Base-by-base conservation (phyloP, 768 basidiomycete species). In the Guyanaporus albipodus region DNA sequence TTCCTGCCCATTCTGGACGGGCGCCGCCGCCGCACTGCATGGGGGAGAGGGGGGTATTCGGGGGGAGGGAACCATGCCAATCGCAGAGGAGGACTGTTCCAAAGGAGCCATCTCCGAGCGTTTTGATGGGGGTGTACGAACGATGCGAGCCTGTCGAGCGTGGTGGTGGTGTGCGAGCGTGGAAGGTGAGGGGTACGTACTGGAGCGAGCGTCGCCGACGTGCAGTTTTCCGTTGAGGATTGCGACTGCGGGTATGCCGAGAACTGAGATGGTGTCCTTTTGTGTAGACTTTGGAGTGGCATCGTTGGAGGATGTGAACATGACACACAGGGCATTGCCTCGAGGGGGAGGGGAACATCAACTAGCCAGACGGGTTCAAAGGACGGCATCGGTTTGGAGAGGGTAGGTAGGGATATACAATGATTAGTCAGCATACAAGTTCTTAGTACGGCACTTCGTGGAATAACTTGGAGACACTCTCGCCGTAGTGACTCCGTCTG, bases 71-170 rank as follows among this genome's bases (percentile, higher is more conserved):
- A 62, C 90, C 91, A 76, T 96, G 92, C 95, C 95, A 99, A 77
- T 99, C 96, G 69, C 94, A 96, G 58, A 99, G 79, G 84, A 90
- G 92, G 55, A 99, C 96, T 4, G 93, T 98, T 42, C 96, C 96
- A 63, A 99, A 98, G 6, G 95, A 97, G 45, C 96, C 96, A 67
- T 97, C 95, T 33, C 96, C 96, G 67, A 99, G 81, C 52, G 89
- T 86, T 73, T 98, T 98, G 75, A 98, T 80, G 39, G 91, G 87
- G 23, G 93, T 94, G 67, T 94, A 99, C 17, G 86, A 85, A 59
- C 93, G 85, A 48, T 80, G 82, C 15, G 89, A 92, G 59, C 75
- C 92, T 95, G 60, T 51, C 4, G 44, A 44, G 14, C 56, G 38
- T 32, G 50, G 56, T 21, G 52, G 36, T 23, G 31, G 31, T 11